Base-by-base conservation (phyloP, 2,329 filamentous ascomycete species). In the Incumbomyces lentus region DNA sequence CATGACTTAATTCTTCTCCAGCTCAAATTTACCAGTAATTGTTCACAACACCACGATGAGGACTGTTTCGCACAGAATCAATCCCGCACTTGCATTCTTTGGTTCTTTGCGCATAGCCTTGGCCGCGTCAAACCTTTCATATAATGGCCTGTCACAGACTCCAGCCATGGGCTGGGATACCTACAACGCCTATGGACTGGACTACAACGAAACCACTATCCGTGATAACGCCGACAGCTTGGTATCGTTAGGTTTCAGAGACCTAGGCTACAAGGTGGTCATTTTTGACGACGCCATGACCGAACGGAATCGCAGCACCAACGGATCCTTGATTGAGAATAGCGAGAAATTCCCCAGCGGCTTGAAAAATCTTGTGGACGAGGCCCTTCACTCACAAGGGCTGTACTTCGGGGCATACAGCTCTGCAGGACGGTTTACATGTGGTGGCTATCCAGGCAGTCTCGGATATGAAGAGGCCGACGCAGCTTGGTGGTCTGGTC, bases 261-360 rank as follows among this genome's bases (percentile, higher is more conserved):
- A 74, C 49, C 52, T 68, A 6, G 71, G 71, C 26, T 74, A 74
- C 55, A 60, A 72, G 48, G 74, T 75, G 52, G 66, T 75, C 35
- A 62, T 72, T 32, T 61, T 76, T 1, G 73, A 76, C 52, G 73
- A 76, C 52, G 75, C 72, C 58, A 76, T 73, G 73, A 66, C 63
- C 11, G 56, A 61, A 34, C 38, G 35, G 34, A 69, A 70, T 22
- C 64, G 73, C 7, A 65, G 65, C 43, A 52, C 59, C 2, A 70
- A 68, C 36, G 68, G 68, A 29, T 64, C 65, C 31, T 60, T 75
- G 3, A 56, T 67, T 3, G 59, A 64, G 2, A 61, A 72, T 49
- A 48, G 58, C 30, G 58, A 54, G 49, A 72, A 65, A 48, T 73
- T 72, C 46, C 72, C 73, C 2, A 65, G 62, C 18, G 69, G 73